A percentile compares a stretch with the other conserved stretches of the same genome.
These are phyloP conservation scores for Rhodotorula glutinis DNA, from an alignment of 1,284 basidiomycete species.

Conservation along the genomic window DNA sequence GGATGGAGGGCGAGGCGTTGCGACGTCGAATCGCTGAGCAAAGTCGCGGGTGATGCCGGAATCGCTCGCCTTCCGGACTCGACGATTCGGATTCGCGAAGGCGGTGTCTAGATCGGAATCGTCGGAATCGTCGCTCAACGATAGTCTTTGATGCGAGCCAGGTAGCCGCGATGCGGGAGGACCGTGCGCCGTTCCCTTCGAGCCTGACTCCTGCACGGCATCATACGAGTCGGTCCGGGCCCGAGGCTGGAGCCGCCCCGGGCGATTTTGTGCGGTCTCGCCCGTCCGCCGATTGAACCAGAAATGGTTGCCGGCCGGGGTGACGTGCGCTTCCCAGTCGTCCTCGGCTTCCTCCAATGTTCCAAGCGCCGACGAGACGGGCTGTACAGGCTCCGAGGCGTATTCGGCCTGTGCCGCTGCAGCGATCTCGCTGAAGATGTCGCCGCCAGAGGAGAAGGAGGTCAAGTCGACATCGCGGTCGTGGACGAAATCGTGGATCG, in stretches of 20 bases:
- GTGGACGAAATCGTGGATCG: constrained; percentile 23
- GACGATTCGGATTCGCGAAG: constrained; percentile 4
- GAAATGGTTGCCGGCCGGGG: constrained; percentile 63
- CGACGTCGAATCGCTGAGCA: not conserved
- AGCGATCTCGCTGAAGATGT: constrained; percentile 44
- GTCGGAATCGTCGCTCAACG: constrained; percentile 55
- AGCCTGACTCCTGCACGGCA: no score
- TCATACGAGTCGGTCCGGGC: no score
- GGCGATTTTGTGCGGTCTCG: constrained; percentile 63
- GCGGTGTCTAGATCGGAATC: constrained; percentile 36
- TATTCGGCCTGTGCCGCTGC: constrained; percentile 30
- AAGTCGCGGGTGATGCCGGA: constrained; percentile 7
- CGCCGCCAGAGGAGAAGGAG: constrained; percentile 40
- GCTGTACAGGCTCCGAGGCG: not conserved
- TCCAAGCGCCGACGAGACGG: no score
- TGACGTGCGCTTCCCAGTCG: constrained; percentile 44
- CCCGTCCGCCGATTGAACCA: constrained; percentile 91
- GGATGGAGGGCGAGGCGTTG: not conserved
- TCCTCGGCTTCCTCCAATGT: constrained; percentile 28
- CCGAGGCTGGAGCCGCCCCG: not conserved
- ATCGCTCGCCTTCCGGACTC: constrained; percentile 5
- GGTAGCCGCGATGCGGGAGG: not conserved
- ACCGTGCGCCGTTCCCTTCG: not conserved
- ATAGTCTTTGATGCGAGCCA: not conserved
- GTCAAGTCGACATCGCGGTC: constrained; percentile 16